Conservation (phyloP, 2,329 filamentous ascomycete genomes). For the Cylindrodendrum hubeiense region DNA sequence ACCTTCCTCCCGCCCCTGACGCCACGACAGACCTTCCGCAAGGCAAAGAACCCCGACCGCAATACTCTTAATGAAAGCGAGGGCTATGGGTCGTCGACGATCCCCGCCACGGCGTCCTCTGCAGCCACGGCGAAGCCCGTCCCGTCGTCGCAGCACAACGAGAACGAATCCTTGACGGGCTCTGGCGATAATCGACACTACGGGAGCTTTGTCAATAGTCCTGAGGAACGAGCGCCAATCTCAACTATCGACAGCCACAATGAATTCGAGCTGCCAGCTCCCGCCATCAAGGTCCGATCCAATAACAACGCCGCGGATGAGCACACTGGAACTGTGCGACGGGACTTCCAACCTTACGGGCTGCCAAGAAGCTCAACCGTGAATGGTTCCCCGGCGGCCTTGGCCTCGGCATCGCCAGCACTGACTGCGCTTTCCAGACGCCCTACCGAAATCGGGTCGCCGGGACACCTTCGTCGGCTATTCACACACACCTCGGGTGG, state of each 20-base stretch:
- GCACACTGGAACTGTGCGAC: conserved; percentile 32
- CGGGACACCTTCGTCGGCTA: conserved; percentile 51
- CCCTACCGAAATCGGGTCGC: conserved; percentile 36
- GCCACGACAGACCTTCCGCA: conserved; percentile 32
- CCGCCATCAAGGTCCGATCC: conserved; percentile 60
- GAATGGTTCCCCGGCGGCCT: conserved; percentile 37
- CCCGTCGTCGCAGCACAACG: conserved; percentile 41
- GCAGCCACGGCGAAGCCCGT: conserved; percentile 30
- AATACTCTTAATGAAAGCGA: conserved; percentile 14
- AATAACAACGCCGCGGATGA: conserved; percentile 45
- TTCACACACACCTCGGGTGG: conserved; percentile 48
- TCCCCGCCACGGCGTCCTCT: conserved; percentile 26
- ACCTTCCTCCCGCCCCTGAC: conserved; percentile 45
- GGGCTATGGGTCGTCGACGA: conserved; percentile 18
- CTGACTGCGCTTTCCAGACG: conserved; percentile 34
- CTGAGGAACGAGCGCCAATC: conserved; percentile 47
- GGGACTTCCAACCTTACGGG: conserved; percentile 41
- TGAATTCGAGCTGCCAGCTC: conserved; percentile 66
- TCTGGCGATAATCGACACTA: conserved; percentile 59
- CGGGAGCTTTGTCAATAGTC: conserved; percentile 64
- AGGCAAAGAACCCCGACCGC: conserved; percentile 7
- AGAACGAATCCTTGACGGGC: conserved; percentile 56
- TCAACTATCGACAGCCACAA: conserved; percentile 32
- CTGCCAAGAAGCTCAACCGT: conserved; percentile 54
- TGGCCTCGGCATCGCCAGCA: conserved; percentile 27